Percentiles rank a stretch among this genome's conserved stretches.
phyloP scores from a whole-genome alignment of 345 rosid species.

The Citrus medica region DNA sequence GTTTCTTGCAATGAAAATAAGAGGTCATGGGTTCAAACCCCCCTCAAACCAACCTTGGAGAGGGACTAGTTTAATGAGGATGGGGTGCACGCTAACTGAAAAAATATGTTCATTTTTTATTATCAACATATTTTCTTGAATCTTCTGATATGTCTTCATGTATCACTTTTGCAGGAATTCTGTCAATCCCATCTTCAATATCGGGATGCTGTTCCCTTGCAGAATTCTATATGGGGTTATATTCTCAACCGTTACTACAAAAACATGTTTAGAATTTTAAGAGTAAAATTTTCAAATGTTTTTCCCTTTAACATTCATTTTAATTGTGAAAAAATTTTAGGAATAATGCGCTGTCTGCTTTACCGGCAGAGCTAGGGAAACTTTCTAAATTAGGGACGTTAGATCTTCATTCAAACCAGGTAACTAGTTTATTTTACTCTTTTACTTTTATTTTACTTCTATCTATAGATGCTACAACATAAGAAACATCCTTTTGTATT shows the following conservation, averaged over 20 bases:
- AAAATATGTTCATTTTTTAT: neutral
- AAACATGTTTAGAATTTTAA: slow-evolving; percentile 3
- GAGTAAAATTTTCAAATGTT: slow-evolving; percentile 12
- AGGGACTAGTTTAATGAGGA: neutral
- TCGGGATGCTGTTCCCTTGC: slow-evolving; percentile 69
- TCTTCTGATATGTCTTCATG: slow-evolving; percentile 11
- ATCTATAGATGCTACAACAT: neutral
- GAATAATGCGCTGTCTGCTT: slow-evolving; percentile 57
- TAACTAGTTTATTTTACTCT: slow-evolving; percentile 16
- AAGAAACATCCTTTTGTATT: neutral
- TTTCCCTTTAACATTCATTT: slow-evolving; percentile 20
- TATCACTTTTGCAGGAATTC: slow-evolving; percentile 48
- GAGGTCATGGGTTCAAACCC: neutral
- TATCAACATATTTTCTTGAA: neutral
- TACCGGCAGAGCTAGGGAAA: slow-evolving; percentile 69
- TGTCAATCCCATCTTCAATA: slow-evolving; percentile 67
- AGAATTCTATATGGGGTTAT: slow-evolving; percentile 87
- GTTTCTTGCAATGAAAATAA: neutral
- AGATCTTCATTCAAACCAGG: slow-evolving; percentile 92
- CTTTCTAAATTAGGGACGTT: slow-evolving; percentile 72
- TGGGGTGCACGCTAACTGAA: neutral
- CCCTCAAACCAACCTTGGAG: neutral
- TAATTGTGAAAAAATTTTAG: slow-evolving; percentile 38
- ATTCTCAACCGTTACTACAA: slow-evolving; percentile 25
- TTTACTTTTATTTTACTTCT: neutral